phyloP scores from a whole-genome alignment of 2,329 filamentous ascomycete species.

The Cordyceps cateniannulata region DNA sequence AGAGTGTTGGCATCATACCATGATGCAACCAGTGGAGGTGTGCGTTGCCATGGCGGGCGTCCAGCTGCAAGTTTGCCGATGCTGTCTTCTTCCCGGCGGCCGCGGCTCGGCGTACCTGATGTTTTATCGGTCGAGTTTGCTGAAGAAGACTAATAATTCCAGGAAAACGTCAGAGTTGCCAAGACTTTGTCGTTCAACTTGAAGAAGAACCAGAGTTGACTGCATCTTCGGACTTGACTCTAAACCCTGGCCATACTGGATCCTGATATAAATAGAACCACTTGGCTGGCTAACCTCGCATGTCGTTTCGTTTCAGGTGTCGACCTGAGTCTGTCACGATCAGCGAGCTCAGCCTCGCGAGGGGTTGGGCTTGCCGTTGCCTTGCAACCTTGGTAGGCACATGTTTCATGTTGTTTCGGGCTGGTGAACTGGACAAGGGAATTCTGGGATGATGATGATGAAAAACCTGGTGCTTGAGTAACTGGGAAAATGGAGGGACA shows the following conservation, averaged over 20 bases:
- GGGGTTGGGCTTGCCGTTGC: neutral
- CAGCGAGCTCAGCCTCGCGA: neutral
- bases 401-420: constrained; percentile 7
- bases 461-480: no score
- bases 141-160: no score
- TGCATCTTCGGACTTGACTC: no score
- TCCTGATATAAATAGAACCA: constrained; percentile 1
- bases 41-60: no score
- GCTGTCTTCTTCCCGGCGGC: no score
- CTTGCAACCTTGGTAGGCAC: neutral
- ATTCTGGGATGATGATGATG: neutral
- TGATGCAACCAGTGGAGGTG: neutral
- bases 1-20: neutral
- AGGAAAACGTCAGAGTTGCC: no score
- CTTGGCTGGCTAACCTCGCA: neutral
- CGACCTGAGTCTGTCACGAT: constrained; percentile 10
- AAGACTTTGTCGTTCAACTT: no score
- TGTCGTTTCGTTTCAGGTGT: constrained; percentile 12
- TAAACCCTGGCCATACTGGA: neutral
- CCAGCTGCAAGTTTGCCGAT: no score
- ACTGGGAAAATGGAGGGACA: no score
- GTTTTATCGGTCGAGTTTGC: no score
- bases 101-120: no score
- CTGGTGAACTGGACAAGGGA: neutral
- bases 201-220: no score